Conservation (phyloP, 2,329 filamentous ascomycete genomes). For the Alternaria ventricosa region DNA sequence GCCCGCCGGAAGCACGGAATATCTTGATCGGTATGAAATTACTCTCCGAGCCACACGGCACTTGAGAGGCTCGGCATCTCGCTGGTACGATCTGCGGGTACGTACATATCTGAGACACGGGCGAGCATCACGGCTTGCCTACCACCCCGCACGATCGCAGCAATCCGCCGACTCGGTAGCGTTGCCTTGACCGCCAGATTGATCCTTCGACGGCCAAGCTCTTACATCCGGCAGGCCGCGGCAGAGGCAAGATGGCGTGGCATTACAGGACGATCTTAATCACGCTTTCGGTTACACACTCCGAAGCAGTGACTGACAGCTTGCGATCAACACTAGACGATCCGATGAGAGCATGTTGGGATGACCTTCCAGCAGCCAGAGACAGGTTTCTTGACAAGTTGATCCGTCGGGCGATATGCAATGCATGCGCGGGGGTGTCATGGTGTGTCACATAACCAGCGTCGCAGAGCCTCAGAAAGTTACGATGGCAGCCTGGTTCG, state of each 20-base stretch:
- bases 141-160: background rate
- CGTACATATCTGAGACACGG: slow-evolving; percentile 2
- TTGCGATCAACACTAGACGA: background rate
- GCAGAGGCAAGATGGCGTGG: background rate
- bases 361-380: background rate
- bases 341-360: background rate
- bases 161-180: background rate
- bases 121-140: background rate
- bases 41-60: background rate
- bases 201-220: background rate
- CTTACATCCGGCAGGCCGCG: background rate
- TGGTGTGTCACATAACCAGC: background rate
- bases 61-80: background rate
- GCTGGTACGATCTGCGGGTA: slow-evolving; percentile 5
- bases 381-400: background rate
- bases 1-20: background rate
- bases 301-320: background rate
- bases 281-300: background rate
- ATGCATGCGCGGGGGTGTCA: background rate
- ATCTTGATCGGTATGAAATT: background rate
- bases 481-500: background rate
- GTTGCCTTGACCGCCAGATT: background rate
- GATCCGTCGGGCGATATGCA: background rate
- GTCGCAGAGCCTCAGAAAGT: background rate
- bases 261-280: background rate